Base-by-base conservation (phyloP, 768 basidiomycete genomes). In the Mycena venus region DNA sequence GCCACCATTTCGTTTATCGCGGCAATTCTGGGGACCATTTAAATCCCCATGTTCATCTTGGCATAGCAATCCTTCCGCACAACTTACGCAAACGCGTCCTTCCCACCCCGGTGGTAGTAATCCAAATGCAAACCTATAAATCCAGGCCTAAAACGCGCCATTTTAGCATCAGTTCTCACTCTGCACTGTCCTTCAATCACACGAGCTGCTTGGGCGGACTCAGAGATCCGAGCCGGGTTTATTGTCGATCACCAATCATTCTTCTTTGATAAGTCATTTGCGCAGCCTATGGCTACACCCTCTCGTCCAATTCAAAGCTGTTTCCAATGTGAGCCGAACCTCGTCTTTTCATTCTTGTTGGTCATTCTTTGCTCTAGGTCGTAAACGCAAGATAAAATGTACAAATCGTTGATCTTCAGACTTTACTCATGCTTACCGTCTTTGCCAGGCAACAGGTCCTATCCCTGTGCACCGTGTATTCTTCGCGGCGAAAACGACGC, bases 301-400 rank as follows among this genome's bases (percentile, higher is more conserved):
- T 75, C 75, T 4, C 75, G 80, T 36, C 80, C 80, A 47, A 81
- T 81, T 9, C 80, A 81, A 58, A 81, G 80, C 58, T 81, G 80
- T 36, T 79, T 79, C 34, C 80, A 81, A 72, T 81, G 80, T 80
- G 38, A 23, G 78, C 62, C 25, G 7, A 32, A 7, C 4, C 3
- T 15, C 53, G 25, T 27, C 23, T 25, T 38, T 21, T 14, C 15
- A 12, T 21, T n/a, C 10, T 0, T 21, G 15, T 25, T 53, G 25
- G 25, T 61, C 21, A 15, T 14, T 40, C 19, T 14, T 40, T 23
- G 2, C 2, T 25, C 23, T 31, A 81, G 80, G 80, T 68, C 78
- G 80, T n/a, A 81, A 79, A 70, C 75, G 80, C 68, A 81, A 81
- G 64, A 81, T 81, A 47, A 81, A 81, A 75, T 81, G 80, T 80